Evolutionary conservation across 441 rosid species (phyloP).

Genomic region (Geranium incanum): DNA sequence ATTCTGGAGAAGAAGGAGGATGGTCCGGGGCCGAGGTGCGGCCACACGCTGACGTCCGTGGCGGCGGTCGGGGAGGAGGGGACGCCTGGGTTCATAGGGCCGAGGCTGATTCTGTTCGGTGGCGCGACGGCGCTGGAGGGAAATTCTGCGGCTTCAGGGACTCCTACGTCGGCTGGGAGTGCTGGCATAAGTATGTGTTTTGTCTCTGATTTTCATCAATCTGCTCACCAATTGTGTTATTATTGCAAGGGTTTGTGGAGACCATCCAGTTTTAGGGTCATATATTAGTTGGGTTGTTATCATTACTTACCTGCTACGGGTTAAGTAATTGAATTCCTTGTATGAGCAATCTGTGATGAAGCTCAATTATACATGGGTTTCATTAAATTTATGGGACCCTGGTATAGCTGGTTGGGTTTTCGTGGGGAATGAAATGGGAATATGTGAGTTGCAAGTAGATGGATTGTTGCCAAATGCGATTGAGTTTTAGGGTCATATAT

Average conservation of each 20-base stretch:
- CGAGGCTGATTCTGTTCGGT: conserved; percentile 81
- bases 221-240: not conserved
- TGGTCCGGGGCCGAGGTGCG: conserved; percentile 93
- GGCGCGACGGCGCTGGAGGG: conserved; percentile 99
- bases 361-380: not conserved
- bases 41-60: conserved; percentile 88
- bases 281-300: not conserved
- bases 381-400: too few species aligned
- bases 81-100: conserved; percentile 65
- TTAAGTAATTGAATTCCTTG: not conserved
- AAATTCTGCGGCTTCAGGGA: conserved; percentile 72
- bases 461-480: too few species aligned
- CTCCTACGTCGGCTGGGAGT: conserved; percentile 89
- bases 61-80: conserved; percentile 95
- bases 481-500: not conserved
- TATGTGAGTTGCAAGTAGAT: too few species aligned
- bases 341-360: not conserved
- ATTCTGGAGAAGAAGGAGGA: conserved; percentile 80
- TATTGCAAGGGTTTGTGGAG: not conserved
- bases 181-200: conserved; percentile 80
- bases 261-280: not conserved
- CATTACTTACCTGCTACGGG: not conserved
- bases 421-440: too few species aligned
- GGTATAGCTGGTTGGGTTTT: too few species aligned
- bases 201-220: not conserved